These are phyloP conservation scores for Trichoderma virens DNA, from an alignment of 495 filamentous ascomycete species.

Conservation along the genomic window DNA sequence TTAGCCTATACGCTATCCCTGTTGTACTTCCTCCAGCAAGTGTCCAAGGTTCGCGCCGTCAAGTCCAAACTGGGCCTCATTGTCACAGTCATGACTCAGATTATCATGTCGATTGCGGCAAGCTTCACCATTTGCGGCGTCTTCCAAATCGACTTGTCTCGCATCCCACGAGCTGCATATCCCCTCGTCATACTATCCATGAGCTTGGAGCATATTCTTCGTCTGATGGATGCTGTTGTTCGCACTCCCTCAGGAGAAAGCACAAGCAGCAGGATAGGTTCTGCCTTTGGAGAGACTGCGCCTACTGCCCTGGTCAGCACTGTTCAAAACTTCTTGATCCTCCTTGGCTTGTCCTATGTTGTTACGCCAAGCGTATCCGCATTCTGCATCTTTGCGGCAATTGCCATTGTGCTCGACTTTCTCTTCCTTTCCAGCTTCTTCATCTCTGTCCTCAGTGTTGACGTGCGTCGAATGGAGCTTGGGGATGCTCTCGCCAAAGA, in stretches of 20 bases:
- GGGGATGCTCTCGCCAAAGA: conserved; percentile 39
- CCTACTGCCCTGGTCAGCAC: conserved; percentile 54
- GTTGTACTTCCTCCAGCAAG: conserved; percentile 48
- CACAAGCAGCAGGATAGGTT: conserved; percentile 51
- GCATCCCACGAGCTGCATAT: conserved; percentile 53
- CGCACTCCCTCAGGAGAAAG: conserved; percentile 53
- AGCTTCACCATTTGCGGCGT: conserved; percentile 58
- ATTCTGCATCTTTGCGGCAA: conserved; percentile 61
- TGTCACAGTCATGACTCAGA: conserved; percentile 57
- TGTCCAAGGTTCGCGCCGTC: conserved; percentile 55
- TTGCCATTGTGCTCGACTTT: conserved; percentile 63
- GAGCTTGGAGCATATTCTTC: conserved; percentile 65
- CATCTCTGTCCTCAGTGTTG: conserved; percentile 63
- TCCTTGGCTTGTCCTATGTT: conserved; percentile 47
- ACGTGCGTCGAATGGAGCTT: conserved; percentile 62
- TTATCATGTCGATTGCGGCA: conserved; percentile 56
- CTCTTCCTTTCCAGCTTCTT: conserved; percentile 67
- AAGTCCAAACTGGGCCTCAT: conserved; percentile 61
- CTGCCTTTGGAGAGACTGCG: conserved; percentile 61
- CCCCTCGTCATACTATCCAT: conserved; percentile 63
- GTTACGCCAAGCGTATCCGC: conserved; percentile 55
- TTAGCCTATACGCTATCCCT: conserved; percentile 52
- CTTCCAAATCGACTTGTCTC: conserved; percentile 52
- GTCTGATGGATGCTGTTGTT: conserved; percentile 63
- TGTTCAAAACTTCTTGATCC: conserved; percentile 50